Base-by-base conservation (phyloP, 306 rosid species). In the Nissolia schottii region DNA sequence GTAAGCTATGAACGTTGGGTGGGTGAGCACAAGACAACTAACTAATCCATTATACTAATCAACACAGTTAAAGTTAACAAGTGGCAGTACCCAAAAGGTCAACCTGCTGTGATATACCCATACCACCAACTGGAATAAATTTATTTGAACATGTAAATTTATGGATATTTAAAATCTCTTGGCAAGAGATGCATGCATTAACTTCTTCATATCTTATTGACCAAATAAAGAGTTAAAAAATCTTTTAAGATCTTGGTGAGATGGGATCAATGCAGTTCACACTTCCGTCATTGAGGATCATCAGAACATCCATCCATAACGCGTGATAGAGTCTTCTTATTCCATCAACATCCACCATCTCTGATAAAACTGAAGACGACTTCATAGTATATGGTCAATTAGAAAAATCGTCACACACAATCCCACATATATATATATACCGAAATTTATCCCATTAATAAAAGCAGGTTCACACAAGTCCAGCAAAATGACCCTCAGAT, bases 391-490 rank as follows among this genome's bases (percentile, higher is more conserved):
- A 45, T 16, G 15, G 28, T 25, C 40, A 38, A 23, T 25, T 9
- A 37, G 7, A 45, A 8, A 71, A 11, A 29, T 2, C 1, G 75
- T 32, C 18, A n/a, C 1, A 55, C n/a, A n/a, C n/a, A n/a, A n/a
- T n/a, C n/a, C n/a, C n/a, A n/a, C n/a, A n/a, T n/a, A n/a, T n/a
- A n/a, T n/a, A n/a, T n/a, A n/a, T 66, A 48, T 35, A 66, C 40
- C 31, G 1, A 64, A 72, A 58, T 43, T 72, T 58, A 79, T 57
- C 76, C 49, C 22, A 24, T 49, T 24, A 32, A 45, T 45, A 66
- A 56, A 61, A 43, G 10, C 64, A 41, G 20, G 64, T 12, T 15
- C 54, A 40, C 35, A 68, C 25, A 58, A 64, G 61, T 46, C 73
- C 41, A 68, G 31, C 22, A 70, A 60, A 70, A 57, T 50, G 63